Evolutionary conservation across 1,139 yeast genomes (phyloP).

Genomic region (Meyerozyma guilliermondii): DNA sequence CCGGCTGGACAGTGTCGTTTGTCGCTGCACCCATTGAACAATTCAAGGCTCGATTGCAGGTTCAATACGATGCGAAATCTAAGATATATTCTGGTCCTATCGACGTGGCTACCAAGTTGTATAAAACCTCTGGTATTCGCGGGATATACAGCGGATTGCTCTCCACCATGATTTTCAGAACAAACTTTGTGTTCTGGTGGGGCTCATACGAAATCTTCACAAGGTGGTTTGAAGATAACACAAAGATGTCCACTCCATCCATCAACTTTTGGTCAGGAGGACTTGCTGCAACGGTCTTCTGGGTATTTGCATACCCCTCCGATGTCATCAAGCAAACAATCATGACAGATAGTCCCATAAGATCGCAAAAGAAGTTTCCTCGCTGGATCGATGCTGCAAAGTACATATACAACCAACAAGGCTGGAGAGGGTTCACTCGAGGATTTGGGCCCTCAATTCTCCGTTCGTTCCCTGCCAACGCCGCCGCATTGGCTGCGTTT

Average conservation of each 20-base stretch:
- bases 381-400: slow-evolving; percentile 71
- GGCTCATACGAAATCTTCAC: slow-evolving; percentile 83
- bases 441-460: slow-evolving; percentile 77
- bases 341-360: slow-evolving; percentile 71
- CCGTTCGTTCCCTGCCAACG: slow-evolving; percentile 83
- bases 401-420: slow-evolving; percentile 57
- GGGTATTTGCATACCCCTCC: slow-evolving; percentile 87
- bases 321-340: slow-evolving; percentile 88
- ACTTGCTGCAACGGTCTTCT: slow-evolving; percentile 75
- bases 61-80: slow-evolving; percentile 79
- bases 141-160: slow-evolving; percentile 75
- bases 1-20: slow-evolving; percentile 88
- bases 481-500: slow-evolving; percentile 88
- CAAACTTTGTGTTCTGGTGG: slow-evolving; percentile 92
- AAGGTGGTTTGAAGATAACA: slow-evolving; percentile 58
- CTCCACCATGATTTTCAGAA: slow-evolving; percentile 84
- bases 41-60: slow-evolving; percentile 82
- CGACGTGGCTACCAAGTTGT: slow-evolving; percentile 57
- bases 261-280: slow-evolving; percentile 93
- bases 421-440: slow-evolving; percentile 62
- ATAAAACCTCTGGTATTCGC: slow-evolving; percentile 56
- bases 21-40: slow-evolving; percentile 94
- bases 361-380: slow-evolving; percentile 57
- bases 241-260: slow-evolving; percentile 59
- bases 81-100: slow-evolving; percentile 72